phyloP scores from a whole-genome alignment of 2,329 filamentous ascomycete species.

The Talaromyces verruculosus region DNA sequence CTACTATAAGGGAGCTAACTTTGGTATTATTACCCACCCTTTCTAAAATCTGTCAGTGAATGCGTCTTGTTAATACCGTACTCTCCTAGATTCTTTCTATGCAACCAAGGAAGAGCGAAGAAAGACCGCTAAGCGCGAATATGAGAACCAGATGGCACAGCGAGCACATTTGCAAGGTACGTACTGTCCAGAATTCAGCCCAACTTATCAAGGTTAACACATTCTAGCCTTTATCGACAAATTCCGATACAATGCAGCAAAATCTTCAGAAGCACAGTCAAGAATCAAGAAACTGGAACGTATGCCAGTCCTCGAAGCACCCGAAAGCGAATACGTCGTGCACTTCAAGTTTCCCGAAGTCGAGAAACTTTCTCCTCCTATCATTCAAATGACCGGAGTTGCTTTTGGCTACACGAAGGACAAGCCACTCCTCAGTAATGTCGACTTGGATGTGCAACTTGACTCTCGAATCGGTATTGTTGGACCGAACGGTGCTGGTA shows the following conservation, averaged over 20 bases:
- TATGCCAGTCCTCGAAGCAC: conserved; percentile 87
- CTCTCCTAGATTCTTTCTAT: conserved; percentile 74
- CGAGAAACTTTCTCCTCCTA: conserved; percentile 94
- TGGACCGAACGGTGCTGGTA: conserved; percentile 98
- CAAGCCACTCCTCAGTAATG: conserved; percentile 75
- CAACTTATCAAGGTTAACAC: conserved; percentile 18
- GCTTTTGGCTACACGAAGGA: conserved; percentile 84
- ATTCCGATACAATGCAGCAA: conserved; percentile 98
- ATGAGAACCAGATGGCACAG: conserved; percentile 96
- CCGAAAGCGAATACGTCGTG: conserved; percentile 91
- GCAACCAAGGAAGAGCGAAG: conserved; percentile 94
- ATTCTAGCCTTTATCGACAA: conserved; percentile 87
- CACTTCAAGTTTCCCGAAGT: conserved; percentile 98
- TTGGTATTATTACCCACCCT: conserved; percentile 49
- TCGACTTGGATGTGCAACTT: conserved; percentile 94
- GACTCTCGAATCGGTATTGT: conserved; percentile 98
- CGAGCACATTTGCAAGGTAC: conserved; percentile 80
- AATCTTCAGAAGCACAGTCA: conserved; percentile 96
- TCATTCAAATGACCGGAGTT: conserved; percentile 94
- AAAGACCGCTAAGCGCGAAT: conserved; percentile 94
- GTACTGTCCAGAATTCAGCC: not conserved
- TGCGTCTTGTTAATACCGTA: conserved; percentile 17
- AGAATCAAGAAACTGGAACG: conserved; percentile 98
- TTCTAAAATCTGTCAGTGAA: not conserved
- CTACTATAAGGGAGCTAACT: conserved; percentile 98